Evolutionary conservation across 2,329 filamentous ascomycete genomes (phyloP).

Genomic region (Lasiodiplodia gonubiensis): DNA sequence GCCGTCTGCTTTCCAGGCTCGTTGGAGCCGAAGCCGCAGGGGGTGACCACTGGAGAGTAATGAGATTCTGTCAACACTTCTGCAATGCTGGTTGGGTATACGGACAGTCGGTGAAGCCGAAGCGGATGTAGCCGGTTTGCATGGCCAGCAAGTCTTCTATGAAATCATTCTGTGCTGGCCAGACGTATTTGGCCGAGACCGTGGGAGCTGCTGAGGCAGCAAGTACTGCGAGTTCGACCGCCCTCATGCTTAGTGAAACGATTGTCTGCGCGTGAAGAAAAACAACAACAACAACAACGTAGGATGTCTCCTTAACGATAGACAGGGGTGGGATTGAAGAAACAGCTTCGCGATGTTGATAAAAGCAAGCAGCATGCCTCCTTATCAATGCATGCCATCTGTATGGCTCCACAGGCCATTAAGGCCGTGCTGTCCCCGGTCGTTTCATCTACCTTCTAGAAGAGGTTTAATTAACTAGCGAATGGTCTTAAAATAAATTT

Average conservation of each 20-base stretch:
- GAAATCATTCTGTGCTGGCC: conserved; percentile 13
- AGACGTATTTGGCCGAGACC: neutral
- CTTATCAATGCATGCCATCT: too few relatives aligned
- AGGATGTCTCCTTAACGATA: too few relatives aligned
- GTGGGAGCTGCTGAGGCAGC: neutral
- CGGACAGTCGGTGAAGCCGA: conserved; percentile 14
- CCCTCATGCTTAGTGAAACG: neutral
- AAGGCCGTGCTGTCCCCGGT: too few relatives aligned
- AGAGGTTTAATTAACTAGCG: too few relatives aligned
- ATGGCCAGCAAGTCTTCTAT: conserved; percentile 14
- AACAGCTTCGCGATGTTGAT: too few relatives aligned
- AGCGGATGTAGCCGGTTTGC: conserved; percentile 10
- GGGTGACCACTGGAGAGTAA: neutral
- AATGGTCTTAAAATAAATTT: too few relatives aligned
- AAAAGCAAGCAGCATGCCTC: too few relatives aligned
- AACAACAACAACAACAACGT: too few relatives aligned
- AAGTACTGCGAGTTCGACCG: neutral
- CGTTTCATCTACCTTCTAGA: too few relatives aligned
- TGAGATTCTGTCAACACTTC: neutral
- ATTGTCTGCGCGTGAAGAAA: too few relatives aligned
- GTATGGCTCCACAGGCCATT: too few relatives aligned
- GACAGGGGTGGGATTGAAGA: too few relatives aligned
- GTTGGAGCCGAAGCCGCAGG: neutral
- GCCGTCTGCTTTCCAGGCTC: neutral
- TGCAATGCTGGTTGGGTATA: neutral